Evolutionary conservation across 495 filamentous ascomycete genomes (phyloP), one percentile per base, ranked within the genome.

Genomic region (Penicillium canariense): DNA sequence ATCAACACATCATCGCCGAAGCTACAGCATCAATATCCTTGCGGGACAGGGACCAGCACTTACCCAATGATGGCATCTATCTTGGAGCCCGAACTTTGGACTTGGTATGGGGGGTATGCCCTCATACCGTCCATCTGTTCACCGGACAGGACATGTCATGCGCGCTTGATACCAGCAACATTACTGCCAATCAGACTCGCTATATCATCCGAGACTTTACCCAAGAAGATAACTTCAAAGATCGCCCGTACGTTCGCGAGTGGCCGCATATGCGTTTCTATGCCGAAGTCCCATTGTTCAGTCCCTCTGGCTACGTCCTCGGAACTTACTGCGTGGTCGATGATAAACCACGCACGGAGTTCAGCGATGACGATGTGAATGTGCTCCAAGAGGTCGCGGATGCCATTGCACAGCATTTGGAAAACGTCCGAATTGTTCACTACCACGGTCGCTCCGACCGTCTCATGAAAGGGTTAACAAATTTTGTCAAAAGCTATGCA

Each of bases 271-370:
- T 77, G 36, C 72, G 67, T 15, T 89, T 85, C 63, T 89, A 88
- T 55, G 83, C 82, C 6, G 85, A 81, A 12, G 83, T 84, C 1
- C 84, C 86, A 0, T 71, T 89, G 8, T 70, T 78, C 28, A 84
- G 81, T 4, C 78, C 74, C 15, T 69, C 71, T 17, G 86, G 84
- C 10, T 76, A 82, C 43, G 77, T 81, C 6, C 83, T 89, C 49
- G 86, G 86, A 18, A 81, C 80, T 1, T 79, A 83, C 52, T 84
- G 81, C 47, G 72, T 87, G 10, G 66, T 85, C 4, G 84, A 87
- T 60, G 72, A 80, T 30, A 67, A 72, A 27, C 78, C 81, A 6
- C 70, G 77, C 8, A 55, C 60, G 9, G 58, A 74, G 5, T 64
- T 73, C 17, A 48, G 62, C 18, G 65, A 67, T 9, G 25, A 49